phyloP scores from a whole-genome alignment of 345 rosid genomes.

The Erysimum cheiranthoides region DNA sequence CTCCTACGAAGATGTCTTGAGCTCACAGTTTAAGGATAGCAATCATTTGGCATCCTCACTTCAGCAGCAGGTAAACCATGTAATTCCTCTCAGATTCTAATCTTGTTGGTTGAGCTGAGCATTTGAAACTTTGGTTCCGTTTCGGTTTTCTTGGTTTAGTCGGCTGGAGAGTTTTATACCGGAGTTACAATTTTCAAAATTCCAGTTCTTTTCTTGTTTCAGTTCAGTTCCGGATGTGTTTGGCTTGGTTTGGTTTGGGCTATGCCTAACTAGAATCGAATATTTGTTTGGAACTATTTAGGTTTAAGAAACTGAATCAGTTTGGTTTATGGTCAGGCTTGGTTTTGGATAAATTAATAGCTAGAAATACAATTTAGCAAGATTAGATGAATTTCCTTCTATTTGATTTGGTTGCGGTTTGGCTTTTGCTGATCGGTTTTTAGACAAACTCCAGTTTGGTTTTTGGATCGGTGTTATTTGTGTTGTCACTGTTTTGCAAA shows the following conservation, averaged over 20 bases:
- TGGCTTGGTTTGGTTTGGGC: slow-evolving; percentile 3
- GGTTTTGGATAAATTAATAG: background rate
- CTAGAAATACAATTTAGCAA: background rate
- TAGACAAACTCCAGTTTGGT: background rate
- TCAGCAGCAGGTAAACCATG: slow-evolving; percentile 59
- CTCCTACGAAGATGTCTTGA: slow-evolving; percentile 72
- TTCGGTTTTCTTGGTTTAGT: background rate
- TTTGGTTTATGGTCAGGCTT: background rate
- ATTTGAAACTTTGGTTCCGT: background rate
- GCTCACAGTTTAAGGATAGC: slow-evolving; percentile 83
- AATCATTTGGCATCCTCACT: slow-evolving; percentile 62
- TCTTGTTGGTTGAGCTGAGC: background rate
- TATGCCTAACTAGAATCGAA: background rate
- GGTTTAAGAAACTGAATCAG: background rate
- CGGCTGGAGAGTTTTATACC: background rate
- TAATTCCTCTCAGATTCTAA: background rate
- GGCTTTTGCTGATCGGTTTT: too few species aligned
- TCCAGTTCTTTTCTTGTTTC: background rate
- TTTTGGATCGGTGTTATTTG: background rate
- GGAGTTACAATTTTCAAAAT: background rate
- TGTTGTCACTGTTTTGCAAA: background rate
- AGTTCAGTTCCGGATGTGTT: background rate
- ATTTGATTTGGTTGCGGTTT: background rate
- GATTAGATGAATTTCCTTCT: background rate
- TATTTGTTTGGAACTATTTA: background rate